These are phyloP conservation scores for Trichoderma atroviride DNA, from an alignment of 2,329 filamentous ascomycete genomes.

Conservation along the genomic window DNA sequence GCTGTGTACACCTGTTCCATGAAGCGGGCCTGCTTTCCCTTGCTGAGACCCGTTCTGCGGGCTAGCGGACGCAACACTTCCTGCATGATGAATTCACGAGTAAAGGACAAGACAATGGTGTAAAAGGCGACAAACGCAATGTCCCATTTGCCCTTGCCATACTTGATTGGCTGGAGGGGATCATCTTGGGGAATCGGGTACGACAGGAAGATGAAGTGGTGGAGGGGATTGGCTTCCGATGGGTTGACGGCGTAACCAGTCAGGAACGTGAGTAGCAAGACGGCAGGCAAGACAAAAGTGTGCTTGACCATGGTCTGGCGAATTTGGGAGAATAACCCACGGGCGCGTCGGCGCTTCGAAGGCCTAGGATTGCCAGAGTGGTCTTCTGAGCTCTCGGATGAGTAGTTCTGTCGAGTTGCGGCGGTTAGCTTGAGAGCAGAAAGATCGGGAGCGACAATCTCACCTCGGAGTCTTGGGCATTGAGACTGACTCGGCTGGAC, in stretches of 20 bases:
- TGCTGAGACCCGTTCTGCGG: conserved; percentile 67
- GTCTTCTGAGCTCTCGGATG: conserved; percentile 10
- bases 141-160: conserved; percentile 87
- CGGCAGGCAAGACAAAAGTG: conserved; percentile 67
- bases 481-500: conserved; percentile 53
- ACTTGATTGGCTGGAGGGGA: conserved; percentile 60
- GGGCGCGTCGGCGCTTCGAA: conserved; percentile 59
- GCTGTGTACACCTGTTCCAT: conserved; percentile 97
- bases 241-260: conserved; percentile 75
- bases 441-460: conserved; percentile 26
- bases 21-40: conserved; percentile 83
- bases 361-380: conserved; percentile 39
- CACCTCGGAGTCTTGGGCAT: conserved; percentile 31
- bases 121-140: conserved; percentile 89
- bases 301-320: conserved; percentile 62
- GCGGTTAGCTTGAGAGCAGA: neutral
- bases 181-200: conserved; percentile 67
- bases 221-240: conserved; percentile 73
- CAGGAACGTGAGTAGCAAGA: conserved; percentile 66
- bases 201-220: conserved; percentile 85
- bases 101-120: conserved; percentile 86
- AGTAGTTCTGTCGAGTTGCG: conserved; percentile 12
- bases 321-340: conserved; percentile 49
- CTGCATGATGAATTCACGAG: conserved; percentile 95
- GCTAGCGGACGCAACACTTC: conserved; percentile 79